Evolutionary conservation across 371 early-diverging fungal species (phyloP).

Genomic region (Apophysomyces variabilis): DNA sequence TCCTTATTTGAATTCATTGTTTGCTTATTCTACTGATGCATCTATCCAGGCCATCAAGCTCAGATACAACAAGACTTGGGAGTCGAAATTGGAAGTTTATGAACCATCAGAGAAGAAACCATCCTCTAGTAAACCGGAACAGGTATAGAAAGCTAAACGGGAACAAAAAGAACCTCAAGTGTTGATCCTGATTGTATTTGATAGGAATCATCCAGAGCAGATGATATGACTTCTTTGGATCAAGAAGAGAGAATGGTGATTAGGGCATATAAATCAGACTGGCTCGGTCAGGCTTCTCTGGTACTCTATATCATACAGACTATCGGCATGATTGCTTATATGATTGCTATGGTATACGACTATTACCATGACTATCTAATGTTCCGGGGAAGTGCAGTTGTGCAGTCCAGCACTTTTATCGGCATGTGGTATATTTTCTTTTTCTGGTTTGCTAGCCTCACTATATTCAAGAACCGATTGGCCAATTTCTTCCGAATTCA

Average conservation of each 20-base stretch:
- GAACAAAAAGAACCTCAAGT: no score
- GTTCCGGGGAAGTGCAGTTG: constrained; percentile 31
- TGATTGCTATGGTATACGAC: constrained; percentile 37
- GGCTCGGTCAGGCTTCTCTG: constrained; percentile 7
- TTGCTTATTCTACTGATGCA: neutral
- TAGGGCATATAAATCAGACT: constrained; percentile 21
- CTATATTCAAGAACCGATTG: constrained; percentile 43
- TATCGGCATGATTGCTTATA: constrained; percentile 31
- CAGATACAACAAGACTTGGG: neutral
- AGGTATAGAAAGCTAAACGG: neutral
- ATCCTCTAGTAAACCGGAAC: neutral
- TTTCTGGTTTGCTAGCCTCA: constrained; percentile 63
- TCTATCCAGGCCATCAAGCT: constrained; percentile 12
- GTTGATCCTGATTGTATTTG: no score
- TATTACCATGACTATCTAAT: constrained; percentile 31
- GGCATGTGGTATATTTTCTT: constrained; percentile 67
- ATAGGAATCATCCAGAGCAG: neutral
- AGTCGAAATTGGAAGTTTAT: constrained; percentile 11
- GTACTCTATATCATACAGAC: constrained; percentile 18
- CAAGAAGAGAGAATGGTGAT: constrained; percentile 20
- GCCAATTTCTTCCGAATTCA: constrained; percentile 68
- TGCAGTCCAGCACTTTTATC: constrained; percentile 41
- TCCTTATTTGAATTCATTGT: neutral
- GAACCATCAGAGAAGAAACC: neutral
- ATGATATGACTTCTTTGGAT: constrained; percentile 15